A percentile compares a stretch with the other conserved stretches of the same genome.
Evolutionary conservation across 495 filamentous ascomycete species (phyloP).

Genomic region (Aspergillus carlsbadensis): DNA sequence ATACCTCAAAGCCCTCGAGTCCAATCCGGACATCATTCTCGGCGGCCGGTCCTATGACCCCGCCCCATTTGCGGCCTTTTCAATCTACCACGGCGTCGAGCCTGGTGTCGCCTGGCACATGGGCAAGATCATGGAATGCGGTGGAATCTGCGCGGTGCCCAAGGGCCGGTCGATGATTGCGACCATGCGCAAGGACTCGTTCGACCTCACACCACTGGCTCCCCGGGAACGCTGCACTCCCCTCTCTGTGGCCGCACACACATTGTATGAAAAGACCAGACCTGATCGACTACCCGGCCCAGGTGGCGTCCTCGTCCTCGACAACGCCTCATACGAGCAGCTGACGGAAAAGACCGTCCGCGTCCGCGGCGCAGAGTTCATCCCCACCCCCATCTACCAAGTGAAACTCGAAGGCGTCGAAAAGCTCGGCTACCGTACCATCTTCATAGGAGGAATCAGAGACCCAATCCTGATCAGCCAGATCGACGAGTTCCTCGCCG

Average conservation of each 20-base stretch:
- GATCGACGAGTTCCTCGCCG: conserved; percentile 37
- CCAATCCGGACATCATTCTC: conserved; percentile 40
- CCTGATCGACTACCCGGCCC: conserved; percentile 47
- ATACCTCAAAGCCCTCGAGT: too few relatives aligned
- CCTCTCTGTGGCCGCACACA: conserved; percentile 46
- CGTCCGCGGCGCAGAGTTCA: neutral
- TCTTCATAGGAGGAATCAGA: conserved; percentile 45
- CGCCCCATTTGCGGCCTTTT: conserved; percentile 46
- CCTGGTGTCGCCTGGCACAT: conserved; percentile 44
- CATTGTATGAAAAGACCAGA: conserved; percentile 51
- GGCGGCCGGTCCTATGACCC: conserved; percentile 53
- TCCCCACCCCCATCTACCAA: neutral
- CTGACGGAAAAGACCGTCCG: neutral
- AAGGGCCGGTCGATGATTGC: conserved; percentile 39
- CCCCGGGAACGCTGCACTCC: conserved; percentile 34
- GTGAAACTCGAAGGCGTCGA: neutral
- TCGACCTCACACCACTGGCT: neutral
- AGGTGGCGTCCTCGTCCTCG: conserved; percentile 35
- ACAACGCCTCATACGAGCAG: neutral
- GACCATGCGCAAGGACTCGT: conserved; percentile 10
- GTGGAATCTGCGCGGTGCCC: conserved; percentile 44
- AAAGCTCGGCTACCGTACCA: conserved; percentile 25
- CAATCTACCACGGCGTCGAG: conserved; percentile 20
- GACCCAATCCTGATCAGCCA: conserved; percentile 49
- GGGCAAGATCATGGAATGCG: conserved; percentile 56